Conservation (phyloP, 129 eudicot species). For the Flaveria bidentis region DNA sequence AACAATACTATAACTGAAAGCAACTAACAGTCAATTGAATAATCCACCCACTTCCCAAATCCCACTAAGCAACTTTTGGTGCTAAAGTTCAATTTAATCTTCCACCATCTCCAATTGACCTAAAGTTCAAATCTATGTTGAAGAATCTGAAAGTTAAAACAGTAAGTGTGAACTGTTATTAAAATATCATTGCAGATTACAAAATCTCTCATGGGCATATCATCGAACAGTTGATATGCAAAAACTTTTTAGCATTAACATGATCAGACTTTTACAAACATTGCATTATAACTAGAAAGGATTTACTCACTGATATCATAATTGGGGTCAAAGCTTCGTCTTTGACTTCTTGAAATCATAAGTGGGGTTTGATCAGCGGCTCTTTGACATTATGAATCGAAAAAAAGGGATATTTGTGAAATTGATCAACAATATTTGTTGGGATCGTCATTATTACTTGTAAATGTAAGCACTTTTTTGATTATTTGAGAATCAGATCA, state of each 20-base stretch:
- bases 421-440: no score
- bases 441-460: no score
- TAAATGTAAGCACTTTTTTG: no score
- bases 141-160: neutral
- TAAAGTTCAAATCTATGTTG: conserved; percentile 18
- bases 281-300: neutral
- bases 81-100: conserved; percentile 17
- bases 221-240: conserved; percentile 3
- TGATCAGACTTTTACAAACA: neutral
- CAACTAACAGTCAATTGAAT: neutral
- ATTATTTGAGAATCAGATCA: no score
- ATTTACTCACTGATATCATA: neutral
- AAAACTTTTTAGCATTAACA: neutral
- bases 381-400: no score
- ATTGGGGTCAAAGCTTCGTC: neutral
- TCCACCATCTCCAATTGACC: conserved; percentile 42
- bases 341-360: neutral
- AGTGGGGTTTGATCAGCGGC: no score
- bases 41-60: neutral
- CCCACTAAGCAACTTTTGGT: conserved; percentile 7
- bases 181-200: neutral
- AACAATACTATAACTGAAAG: neutral
- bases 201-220: neutral
- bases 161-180: neutral
- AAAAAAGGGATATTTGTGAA: no score